Base-by-base conservation (phyloP, 257 asterid species). In the Lycium barbarum region DNA sequence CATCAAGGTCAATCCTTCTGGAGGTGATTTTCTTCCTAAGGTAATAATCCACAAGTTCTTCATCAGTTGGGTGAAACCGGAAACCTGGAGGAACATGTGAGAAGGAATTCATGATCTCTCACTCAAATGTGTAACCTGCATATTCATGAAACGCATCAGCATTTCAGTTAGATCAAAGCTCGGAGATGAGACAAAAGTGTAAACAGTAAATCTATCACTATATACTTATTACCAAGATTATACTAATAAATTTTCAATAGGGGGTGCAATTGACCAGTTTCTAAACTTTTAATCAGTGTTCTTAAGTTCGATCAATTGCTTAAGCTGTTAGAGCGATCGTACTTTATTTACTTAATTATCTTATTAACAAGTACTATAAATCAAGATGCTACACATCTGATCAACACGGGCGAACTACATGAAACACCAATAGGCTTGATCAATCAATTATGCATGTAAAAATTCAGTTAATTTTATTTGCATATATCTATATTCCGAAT, bases 1-100 rank as follows among this genome's bases (percentile, higher is more conserved):
- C 97, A 82, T 94, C 98, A 70, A 95, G 89, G 84, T 95, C 98
- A 11, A 93, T 95, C 61, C 92, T 83, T 85, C 93, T 85, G 6
- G 92, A 89, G 70, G 86, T 85, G 14, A 95, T 81, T 88, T 95
- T 95, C 89, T 93, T 90, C 84, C 99, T 91, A 4, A 95, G 95
- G 85, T 95, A 95, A 86, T 93, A 95, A 85, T 94, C 99, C 8
- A 95, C 99, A 2, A 95, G 93, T 88, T 95, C 99, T 92, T 95
- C 98, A 14, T 95, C 98, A 0, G 98, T 94, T 3, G 98, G 98
- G 79, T 95, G 98, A 88, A 95, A 95, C 1, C 98, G 93, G 80
- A 95, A 95, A 70, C 99, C 99, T 6, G 99, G 99, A 76, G 99
- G 99, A 84, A 95, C 99, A 33, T 95, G 99, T 53, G 98, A 81